Base-by-base conservation (phyloP, 306 rosid genomes). In the Corylus heterophylla region DNA sequence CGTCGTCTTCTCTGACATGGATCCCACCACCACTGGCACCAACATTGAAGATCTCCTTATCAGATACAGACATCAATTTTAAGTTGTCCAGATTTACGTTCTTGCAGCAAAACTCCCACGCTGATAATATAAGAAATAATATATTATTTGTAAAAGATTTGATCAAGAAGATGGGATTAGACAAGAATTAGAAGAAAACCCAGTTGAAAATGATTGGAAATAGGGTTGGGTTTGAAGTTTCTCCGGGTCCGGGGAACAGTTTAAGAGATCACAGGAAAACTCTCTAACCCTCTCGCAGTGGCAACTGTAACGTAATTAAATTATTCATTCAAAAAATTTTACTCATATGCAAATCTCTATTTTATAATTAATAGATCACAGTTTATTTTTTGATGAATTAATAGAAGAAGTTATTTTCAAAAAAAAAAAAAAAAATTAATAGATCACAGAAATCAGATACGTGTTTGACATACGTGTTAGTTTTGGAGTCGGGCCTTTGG, bases 11-110 rank as follows among this genome's bases (percentile, higher is more conserved):
- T 10, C 77, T 89, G 29, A 52, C 82, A 47, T 70, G 82, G 11
- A 54, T 86, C 45, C 79, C 85, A 49, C 83, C 76, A 1, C 78
- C 80, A 75, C 54, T 71, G 8, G 56, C 59, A 70, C 70, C 77
- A n/a, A 69, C 85, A 62, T 74, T 78, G 4, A 88, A 77, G 83
- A 91, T 71, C 80, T 84, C 91, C 67, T 83, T 62, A 47, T 73
- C 83, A 80, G 87, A 54, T 75, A 74, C 82, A 83, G 97, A 89
- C 92, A 90, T 92, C 79, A 76, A 82, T 29, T 59, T 70, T 31
- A 50, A 72, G 27, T 22, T 29, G 47, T 54, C 25, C 58, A 71
- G 67, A n/a, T 45, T 56, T 11, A 48, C 31, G 17, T 13, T 13
- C 42, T 54, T 22, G 48, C 63, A 16, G 29, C 44, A 27, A n/a